Conservation (phyloP, 2,329 filamentous ascomycete species). For the Fusarium succisae region DNA sequence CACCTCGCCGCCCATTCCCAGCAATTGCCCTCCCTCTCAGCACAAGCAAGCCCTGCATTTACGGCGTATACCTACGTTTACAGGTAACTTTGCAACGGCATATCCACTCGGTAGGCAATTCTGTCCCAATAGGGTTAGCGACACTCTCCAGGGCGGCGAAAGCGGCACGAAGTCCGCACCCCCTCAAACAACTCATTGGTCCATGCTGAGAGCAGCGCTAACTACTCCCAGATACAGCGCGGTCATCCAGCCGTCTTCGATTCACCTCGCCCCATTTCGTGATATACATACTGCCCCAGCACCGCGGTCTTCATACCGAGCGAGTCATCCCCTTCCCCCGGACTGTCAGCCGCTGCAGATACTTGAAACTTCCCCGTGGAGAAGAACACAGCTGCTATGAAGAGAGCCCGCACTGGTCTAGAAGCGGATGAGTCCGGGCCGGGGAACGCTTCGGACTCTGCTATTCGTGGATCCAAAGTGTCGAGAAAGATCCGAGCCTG, state of each 20-base stretch:
- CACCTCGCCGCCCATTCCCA: not conserved
- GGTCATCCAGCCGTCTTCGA: not conserved
- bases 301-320: not conserved
- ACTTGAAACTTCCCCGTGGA: not conserved
- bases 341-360: not conserved
- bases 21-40: accelerated
- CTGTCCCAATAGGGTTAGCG: not conserved
- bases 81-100: not conserved
- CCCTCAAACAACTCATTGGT: not conserved
- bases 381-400: not conserved
- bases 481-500: not conserved
- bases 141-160: accelerated
- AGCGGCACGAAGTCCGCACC: not conserved
- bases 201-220: accelerated
- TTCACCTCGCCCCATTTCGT: accelerated
- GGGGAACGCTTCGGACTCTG: not conserved
- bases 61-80: not conserved
- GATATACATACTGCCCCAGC: not conserved
- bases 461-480: not conserved
- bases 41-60: not conserved
- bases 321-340: not conserved
- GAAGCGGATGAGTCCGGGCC: not conserved
- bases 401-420: not conserved
- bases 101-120: not conserved
- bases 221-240: not conserved